Base-by-base conservation (phyloP, 75 land plant species). In the Selaginella tamariscina region DNA sequence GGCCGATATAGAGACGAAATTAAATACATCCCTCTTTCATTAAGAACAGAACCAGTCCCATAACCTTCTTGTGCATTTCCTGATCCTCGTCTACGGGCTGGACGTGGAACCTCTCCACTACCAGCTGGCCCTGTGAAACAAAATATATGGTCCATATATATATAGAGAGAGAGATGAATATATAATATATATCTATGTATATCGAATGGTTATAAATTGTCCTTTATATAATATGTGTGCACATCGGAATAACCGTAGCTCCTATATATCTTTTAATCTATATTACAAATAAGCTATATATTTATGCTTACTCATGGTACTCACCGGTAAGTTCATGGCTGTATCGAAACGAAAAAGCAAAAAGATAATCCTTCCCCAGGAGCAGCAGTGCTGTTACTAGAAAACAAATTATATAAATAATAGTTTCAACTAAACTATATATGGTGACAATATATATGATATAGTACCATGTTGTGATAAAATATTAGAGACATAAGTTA, bases 11-110 rank as follows among this genome's bases (percentile, higher is more conserved):
- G 70, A 66, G 98, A 79, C 66, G 98, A 86, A 56, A 87, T 91
- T 20, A 93, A 76, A 75, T 93, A 93, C 22, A 88, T 86, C 63
- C 98, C 98, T 77, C 85, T 89, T 69, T 93, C 98, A 67, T 90
- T 89, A 64, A 93, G 86, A 24, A 86, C 83, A 54, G 98, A 71
- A 68, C 87, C 82, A 71, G 90, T 82, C 24, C 98, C 98, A 82
- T 88, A 93, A 15, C 98, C 98, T 83, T 93, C 98, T 74, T 93
- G 86, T 28, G 72, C 68, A 30, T 70, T 82, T 75, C 66, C 84
- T 64, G 90, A 33, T 69, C 80, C 81, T 63, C 79, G 83, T 44
- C 83, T 76, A 68, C 85, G 84, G 31, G 81, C 86, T 75, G 82
- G 91, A 2, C 87, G 84, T 62, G 83, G 67, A 32, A 75, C 74